phyloP scores from a whole-genome alignment of 257 asterid species.

The Marsdenia floribunda region DNA sequence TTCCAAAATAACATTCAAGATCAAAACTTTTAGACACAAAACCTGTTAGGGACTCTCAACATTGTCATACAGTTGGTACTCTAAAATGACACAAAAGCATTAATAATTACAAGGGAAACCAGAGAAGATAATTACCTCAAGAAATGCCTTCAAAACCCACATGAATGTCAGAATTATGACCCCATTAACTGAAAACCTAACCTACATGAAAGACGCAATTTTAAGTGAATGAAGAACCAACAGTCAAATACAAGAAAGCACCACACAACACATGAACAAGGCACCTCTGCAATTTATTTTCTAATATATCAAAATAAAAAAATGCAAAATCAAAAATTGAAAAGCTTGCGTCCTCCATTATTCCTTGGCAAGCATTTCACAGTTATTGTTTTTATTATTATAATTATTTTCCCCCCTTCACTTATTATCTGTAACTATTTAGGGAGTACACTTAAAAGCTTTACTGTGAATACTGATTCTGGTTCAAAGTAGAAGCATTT shows the following conservation, averaged over 20 bases:
- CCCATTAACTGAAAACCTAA: conserved; percentile 87
- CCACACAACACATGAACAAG: not conserved
- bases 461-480: not conserved
- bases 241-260: not conserved
- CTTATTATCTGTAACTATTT: not conserved
- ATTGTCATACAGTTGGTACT: not conserved
- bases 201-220: conserved; percentile 39
- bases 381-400: not conserved
- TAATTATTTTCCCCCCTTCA: not conserved
- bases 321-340: too few species aligned
- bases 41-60: conserved; percentile 1
- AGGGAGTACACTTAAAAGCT: not conserved
- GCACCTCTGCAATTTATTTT: not conserved
- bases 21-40: not conserved
- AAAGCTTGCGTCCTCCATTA: not conserved
- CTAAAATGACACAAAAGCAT: not conserved
- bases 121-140: conserved; percentile 46
- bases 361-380: not conserved
- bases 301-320: not conserved
- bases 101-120: conserved; percentile 1
- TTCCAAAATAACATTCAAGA: not conserved
- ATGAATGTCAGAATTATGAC: conserved; percentile 68
- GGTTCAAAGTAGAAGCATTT: not conserved
- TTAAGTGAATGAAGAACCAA: not conserved
- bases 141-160: conserved; percentile 89